Evolutionary conservation across 495 filamentous ascomycete species (phyloP).

Genomic region (Acidomyces sp.): DNA sequence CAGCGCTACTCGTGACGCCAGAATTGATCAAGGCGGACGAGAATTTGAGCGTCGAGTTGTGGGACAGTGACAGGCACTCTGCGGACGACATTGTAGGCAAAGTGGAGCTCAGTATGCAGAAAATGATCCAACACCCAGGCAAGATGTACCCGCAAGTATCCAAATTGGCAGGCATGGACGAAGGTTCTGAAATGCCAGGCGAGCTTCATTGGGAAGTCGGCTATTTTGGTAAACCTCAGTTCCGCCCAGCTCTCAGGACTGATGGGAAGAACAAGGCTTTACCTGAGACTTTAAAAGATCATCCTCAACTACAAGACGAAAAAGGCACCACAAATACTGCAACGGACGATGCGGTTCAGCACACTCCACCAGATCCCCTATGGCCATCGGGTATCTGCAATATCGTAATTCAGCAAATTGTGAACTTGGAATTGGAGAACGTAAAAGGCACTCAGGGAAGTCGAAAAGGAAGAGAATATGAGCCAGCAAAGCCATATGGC

Average conservation of each 20-base stretch:
- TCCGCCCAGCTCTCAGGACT: conserved; percentile 67
- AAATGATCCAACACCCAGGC: conserved; percentile 85
- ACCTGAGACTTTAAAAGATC: conserved; percentile 55
- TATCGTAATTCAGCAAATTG: conserved; percentile 84
- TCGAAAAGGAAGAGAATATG: conserved; percentile 68
- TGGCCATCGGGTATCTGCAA: conserved; percentile 82
- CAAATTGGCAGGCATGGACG: conserved; percentile 63
- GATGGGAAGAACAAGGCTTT: conserved; percentile 72
- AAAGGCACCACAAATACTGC: conserved; percentile 64
- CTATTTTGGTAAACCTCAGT: conserved; percentile 78
- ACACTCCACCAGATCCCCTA: conserved; percentile 84
- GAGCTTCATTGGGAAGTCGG: conserved; percentile 93
- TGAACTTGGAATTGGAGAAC: conserved; percentile 79
- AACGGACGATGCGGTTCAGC: conserved; percentile 69
- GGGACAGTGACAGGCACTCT: conserved; percentile 80
- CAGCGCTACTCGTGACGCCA: conserved; percentile 72
- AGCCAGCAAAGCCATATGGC: conserved; percentile 77
- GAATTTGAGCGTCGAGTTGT: conserved; percentile 82
- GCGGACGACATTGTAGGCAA: conserved; percentile 93
- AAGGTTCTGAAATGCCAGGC: conserved; percentile 80
- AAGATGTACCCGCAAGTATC: conserved; percentile 89
- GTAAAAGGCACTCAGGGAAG: conserved; percentile 58
- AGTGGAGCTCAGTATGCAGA: conserved; percentile 80
- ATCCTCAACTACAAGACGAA: conserved; percentile 73
- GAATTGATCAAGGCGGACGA: conserved; percentile 88